Conservation (phyloP, 2,329 filamentous ascomycete species). For the Colletotrichum paranaense region DNA sequence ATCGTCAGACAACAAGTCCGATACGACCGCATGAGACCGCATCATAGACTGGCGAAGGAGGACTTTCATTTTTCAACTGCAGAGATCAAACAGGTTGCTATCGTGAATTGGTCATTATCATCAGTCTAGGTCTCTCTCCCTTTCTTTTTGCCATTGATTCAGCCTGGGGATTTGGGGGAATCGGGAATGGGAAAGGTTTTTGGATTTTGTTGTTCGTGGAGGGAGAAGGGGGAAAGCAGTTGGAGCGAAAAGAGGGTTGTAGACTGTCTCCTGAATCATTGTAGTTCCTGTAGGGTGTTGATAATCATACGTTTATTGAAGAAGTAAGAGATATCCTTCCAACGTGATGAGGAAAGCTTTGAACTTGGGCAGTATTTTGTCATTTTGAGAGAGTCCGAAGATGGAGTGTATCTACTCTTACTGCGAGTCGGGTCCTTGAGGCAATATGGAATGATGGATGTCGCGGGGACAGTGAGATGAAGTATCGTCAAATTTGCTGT, state of each 20-base stretch:
- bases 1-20: neutral
- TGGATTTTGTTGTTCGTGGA: neutral
- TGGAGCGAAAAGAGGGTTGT: neutral
- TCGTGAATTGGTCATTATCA: neutral
- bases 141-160: neutral
- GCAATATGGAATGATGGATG: too few species aligned
- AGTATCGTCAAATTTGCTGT: too few species aligned
- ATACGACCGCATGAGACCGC: slow-evolving; percentile 33
- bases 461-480: too few species aligned
- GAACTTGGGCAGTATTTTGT: too few species aligned
- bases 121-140: neutral
- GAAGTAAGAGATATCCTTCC: too few species aligned
- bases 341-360: too few species aligned
- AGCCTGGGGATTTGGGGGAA: too few species aligned
- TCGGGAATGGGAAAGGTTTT: neutral
- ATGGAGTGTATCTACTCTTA: too few species aligned
- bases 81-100: neutral
- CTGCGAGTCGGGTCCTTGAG: too few species aligned
- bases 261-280: neutral
- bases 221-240: neutral
- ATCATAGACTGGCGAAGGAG: slow-evolving; percentile 39
- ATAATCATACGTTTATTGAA: too few species aligned
- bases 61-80: neutral
- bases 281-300: neutral
- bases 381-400: too few species aligned